Evolutionary conservation across 805 yeast genomes (phyloP), one percentile per base, ranked within the genome.

Genomic region (Sporopachydermia lactativora): DNA sequence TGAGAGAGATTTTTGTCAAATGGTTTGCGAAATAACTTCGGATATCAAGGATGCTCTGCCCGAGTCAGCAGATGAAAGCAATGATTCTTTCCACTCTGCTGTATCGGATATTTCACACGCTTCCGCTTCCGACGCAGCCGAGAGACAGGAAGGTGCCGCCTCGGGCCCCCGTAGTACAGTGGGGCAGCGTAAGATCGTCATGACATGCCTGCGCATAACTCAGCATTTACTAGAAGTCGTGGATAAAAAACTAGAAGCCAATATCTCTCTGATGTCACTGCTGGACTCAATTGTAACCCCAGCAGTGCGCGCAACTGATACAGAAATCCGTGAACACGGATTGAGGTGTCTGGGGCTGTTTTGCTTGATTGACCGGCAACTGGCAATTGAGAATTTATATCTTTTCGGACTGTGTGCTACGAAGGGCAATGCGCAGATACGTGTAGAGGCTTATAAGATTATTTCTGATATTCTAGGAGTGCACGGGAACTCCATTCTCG

Each of bases 1-100:
- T 54, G 95, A 85, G 51, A 71, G 77, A 42, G 95, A 89, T 61
- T 88, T 88, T 54, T 73, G 83, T 17, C 75, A 82, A 31, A 79
- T 85, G 75, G 69, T 81, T 15, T 73, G 81, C n/a, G 96, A 89
- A 64, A 73, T 85, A 14, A 76, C 86, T 34, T 76, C 84, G 35
- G 96, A 88, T 63, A 66, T 88, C 39, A 72, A 84, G 54, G 96
- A 86, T 55, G 68, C 67, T 19, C 54, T 61, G 35, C 71, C 63
- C 38, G 58, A 51, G 24, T 68, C 62, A 39, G 64, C 56, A 43
- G 66, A 60, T 17, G 59, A 51, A 2, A 54, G 50, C 5, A 62
- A 68, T 18, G 66, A 62, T n/a, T 62, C 72, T 2, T 69, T 71
- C 44, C 68, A 61, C 41, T 64, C 73, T 8, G 73, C 73, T 1